Conservation (phyloP, 345 rosid species). For the Hevea brasiliensis region DNA sequence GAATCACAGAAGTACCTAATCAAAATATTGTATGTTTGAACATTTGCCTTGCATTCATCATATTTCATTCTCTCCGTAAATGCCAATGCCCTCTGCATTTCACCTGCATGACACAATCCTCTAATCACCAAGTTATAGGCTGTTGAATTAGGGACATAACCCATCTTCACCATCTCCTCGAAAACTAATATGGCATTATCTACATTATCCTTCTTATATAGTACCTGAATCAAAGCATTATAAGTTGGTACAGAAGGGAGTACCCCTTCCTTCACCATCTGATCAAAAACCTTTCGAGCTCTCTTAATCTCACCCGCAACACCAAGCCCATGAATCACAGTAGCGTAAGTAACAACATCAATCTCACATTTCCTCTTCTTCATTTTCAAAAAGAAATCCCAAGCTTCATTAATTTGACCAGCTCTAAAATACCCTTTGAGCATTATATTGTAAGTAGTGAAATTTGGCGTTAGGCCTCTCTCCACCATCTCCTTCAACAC, state of each 20-base stretch:
- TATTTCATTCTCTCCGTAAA: slow-evolving; percentile 64
- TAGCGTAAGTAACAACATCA: slow-evolving; percentile 79
- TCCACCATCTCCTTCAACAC: slow-evolving; percentile 83
- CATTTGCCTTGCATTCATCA: slow-evolving; percentile 66
- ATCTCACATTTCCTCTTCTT: slow-evolving; percentile 70
- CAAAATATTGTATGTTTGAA: slow-evolving; percentile 74
- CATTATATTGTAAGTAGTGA: slow-evolving; percentile 67
- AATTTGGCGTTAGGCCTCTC: slow-evolving; percentile 62
- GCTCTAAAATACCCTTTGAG: slow-evolving; percentile 80
- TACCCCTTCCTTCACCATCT: slow-evolving; percentile 68
- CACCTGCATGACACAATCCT: slow-evolving; percentile 76
- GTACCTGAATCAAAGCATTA: slow-evolving; percentile 81
- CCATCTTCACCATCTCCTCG: slow-evolving; percentile 77
- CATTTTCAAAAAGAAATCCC: slow-evolving; percentile 87
- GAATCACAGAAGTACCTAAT: slow-evolving; percentile 65
- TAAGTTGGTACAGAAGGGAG: slow-evolving; percentile 86
- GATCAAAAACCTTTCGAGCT: slow-evolving; percentile 62
- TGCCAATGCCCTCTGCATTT: slow-evolving; percentile 58
- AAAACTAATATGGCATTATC: slow-evolving; percentile 69
- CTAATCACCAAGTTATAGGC: slow-evolving; percentile 76
- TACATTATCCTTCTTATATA: slow-evolving; percentile 85
- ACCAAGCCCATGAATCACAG: slow-evolving; percentile 80
- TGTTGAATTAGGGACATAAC: slow-evolving; percentile 60
- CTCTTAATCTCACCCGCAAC: slow-evolving; percentile 64
- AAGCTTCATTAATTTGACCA: slow-evolving; percentile 74